These are phyloP conservation scores for Nicotiana noctiflora DNA, from an alignment of 257 asterid genomes.

Conservation along the genomic window DNA sequence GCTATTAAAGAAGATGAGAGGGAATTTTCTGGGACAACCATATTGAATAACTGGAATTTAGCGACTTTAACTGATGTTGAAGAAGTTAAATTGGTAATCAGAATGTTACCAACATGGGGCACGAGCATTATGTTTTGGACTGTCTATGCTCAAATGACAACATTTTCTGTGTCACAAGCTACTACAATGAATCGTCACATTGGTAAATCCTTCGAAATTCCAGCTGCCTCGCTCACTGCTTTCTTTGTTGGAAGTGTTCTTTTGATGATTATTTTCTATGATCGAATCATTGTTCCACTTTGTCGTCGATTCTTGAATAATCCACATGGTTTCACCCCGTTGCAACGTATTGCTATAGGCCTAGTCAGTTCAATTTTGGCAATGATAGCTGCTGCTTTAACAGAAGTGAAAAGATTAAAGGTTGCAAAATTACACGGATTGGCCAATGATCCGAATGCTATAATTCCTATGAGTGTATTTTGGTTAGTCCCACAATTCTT, in stretches of 20 bases:
- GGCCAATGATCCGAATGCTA: not conserved
- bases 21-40: not conserved
- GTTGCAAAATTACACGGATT: constrained; percentile 35
- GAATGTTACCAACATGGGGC: constrained; percentile 89
- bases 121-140: constrained; percentile 82
- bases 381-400: constrained; percentile 52
- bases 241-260: constrained; percentile 68
- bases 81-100: constrained; percentile 63
- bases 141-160: constrained; percentile 76
- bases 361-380: constrained; percentile 37
- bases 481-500: constrained; percentile 70
- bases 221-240: constrained; percentile 64
- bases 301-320: constrained; percentile 30
- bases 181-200: constrained; percentile 63
- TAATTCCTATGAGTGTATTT: constrained; percentile 51
- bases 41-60: constrained; percentile 43
- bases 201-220: constrained; percentile 44
- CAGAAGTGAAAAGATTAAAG: constrained; percentile 41
- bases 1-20: constrained; percentile 41
- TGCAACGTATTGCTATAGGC: constrained; percentile 57
- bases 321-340: constrained; percentile 60
- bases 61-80: constrained; percentile 77
- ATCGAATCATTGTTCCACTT: constrained; percentile 38
- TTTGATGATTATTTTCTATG: constrained; percentile 55
- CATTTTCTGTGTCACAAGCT: constrained; percentile 82